phyloP scores from a whole-genome alignment of 2,329 filamentous ascomycete genomes.

The Coniochaeta sp. region DNA sequence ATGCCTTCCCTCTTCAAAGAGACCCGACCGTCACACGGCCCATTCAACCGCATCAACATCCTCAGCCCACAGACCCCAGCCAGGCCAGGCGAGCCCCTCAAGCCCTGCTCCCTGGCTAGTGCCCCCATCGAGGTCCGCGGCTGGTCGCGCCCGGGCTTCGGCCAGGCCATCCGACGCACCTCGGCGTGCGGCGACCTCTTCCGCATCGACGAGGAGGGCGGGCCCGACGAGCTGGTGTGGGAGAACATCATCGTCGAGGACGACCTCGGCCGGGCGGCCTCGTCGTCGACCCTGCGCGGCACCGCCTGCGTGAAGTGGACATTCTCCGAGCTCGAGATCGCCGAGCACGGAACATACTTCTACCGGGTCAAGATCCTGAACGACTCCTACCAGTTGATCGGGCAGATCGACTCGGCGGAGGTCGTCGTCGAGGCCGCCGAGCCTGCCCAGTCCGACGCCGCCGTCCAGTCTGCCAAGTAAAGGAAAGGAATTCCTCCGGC shows the following conservation, averaged over 20 bases:
- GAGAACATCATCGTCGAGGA: background rate
- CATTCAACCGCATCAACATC: background rate
- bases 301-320: background rate
- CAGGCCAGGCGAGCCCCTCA: background rate
- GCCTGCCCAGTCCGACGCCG: background rate
- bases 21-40: background rate
- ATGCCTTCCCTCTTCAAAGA: background rate
- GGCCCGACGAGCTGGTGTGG: background rate
- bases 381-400: background rate
- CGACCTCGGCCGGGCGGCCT: background rate
- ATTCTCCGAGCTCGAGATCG: background rate
- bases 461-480: background rate
- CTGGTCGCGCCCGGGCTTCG: background rate
- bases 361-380: background rate
- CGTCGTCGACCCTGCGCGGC: background rate
- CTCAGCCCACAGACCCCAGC: background rate
- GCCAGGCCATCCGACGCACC: background rate
- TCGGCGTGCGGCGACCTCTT: background rate
- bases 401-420: background rate
- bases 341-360: background rate
- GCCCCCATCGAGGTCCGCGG: background rate
- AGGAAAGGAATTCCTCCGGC: no score
- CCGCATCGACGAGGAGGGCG: background rate
- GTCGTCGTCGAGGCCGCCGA: background rate
- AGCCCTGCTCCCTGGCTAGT: background rate